Percentiles rank a stretch among this genome's conserved stretches.
Evolutionary conservation across 805 yeast genomes (phyloP).

Genomic region (Teunomyces funiuensis): DNA sequence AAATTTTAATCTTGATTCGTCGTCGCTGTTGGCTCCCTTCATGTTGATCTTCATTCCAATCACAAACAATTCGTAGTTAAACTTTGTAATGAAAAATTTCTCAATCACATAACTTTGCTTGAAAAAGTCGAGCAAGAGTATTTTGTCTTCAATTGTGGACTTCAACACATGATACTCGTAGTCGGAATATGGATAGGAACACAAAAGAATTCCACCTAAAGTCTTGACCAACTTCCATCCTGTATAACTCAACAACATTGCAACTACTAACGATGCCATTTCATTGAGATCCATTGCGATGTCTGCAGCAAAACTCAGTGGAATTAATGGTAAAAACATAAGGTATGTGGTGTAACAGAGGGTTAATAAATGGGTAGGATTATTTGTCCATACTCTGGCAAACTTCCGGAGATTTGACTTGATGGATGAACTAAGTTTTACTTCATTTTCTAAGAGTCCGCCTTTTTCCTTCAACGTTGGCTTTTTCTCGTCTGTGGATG

Average conservation of each 20-base stretch:
- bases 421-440: not conserved
- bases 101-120: slow-evolving; percentile 49
- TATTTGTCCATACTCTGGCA: slow-evolving; percentile 22
- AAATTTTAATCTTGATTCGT: slow-evolving; percentile 56
- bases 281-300: slow-evolving; percentile 43
- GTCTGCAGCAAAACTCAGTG: slow-evolving; percentile 26
- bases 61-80: slow-evolving; percentile 59
- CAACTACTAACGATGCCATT: slow-evolving; percentile 45
- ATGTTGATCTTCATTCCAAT: slow-evolving; percentile 55
- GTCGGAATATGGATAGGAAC: slow-evolving; percentile 51
- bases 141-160: slow-evolving; percentile 41
- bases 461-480: slow-evolving; percentile 4
- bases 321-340: slow-evolving; percentile 40
- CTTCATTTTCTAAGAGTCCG: slow-evolving; percentile 1
- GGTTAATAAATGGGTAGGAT: slow-evolving; percentile 50
- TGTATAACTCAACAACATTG: slow-evolving; percentile 44
- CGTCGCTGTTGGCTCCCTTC: slow-evolving; percentile 73
- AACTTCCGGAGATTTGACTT: slow-evolving; percentile 11
- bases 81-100: slow-evolving; percentile 55
- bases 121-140: slow-evolving; percentile 52
- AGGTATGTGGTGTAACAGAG: slow-evolving; percentile 42
- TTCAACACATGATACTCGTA: slow-evolving; percentile 38
- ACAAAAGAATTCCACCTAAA: slow-evolving; percentile 51
- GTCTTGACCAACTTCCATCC: slow-evolving; percentile 54
- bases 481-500: slow-evolving; percentile 18